These are phyloP conservation scores for Neurospora sp. DNA, from an alignment of 495 filamentous ascomycete species.

Conservation along the genomic window DNA sequence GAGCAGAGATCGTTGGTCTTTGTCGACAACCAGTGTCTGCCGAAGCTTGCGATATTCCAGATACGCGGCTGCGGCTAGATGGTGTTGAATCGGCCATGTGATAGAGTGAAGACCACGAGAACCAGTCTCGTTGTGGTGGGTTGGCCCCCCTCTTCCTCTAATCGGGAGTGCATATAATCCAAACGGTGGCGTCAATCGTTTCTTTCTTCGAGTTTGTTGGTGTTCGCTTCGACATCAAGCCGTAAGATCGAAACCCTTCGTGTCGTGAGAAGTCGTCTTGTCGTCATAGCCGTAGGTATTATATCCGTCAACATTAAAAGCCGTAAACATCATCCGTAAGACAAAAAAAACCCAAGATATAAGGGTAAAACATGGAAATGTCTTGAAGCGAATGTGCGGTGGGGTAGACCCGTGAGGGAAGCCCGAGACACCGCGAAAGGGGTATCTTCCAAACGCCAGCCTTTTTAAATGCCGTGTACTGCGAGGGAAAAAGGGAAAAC, in stretches of 20 bases:
- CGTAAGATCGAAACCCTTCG: constrained; percentile 12
- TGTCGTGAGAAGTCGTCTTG: constrained; percentile 17
- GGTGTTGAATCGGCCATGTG: constrained; percentile 9
- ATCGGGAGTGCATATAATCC: constrained; percentile 16
- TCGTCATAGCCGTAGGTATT: constrained; percentile 19
- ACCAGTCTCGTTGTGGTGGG: constrained; percentile 17
- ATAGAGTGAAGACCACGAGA: constrained; percentile 15
- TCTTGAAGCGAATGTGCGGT: constrained; percentile 23
- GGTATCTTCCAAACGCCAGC: constrained; percentile 30
- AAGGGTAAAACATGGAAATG: constrained; percentile 13
- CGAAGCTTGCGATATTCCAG: constrained; percentile 26
- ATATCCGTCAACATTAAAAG: constrained; percentile 31
- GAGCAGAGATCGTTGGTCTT: constrained; percentile 20
- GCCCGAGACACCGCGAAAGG: constrained; percentile 17
- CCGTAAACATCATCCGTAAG: constrained; percentile 37
- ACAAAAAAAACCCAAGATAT: constrained; percentile 27
- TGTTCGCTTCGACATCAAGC: constrained; percentile 29
- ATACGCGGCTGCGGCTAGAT: constrained; percentile 28
- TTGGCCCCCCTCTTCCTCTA: constrained; percentile 15
- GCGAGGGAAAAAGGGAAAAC: constrained; percentile 6
- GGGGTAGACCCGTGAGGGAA: constrained; percentile 12
- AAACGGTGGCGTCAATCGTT: constrained; percentile 19
- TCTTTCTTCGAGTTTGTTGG: constrained; percentile 17
- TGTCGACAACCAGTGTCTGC: constrained; percentile 40
- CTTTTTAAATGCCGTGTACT: constrained; percentile 28